phyloP scores from a whole-genome alignment of 768 basidiomycete species.

The Pulveroboletus ravenelii region DNA sequence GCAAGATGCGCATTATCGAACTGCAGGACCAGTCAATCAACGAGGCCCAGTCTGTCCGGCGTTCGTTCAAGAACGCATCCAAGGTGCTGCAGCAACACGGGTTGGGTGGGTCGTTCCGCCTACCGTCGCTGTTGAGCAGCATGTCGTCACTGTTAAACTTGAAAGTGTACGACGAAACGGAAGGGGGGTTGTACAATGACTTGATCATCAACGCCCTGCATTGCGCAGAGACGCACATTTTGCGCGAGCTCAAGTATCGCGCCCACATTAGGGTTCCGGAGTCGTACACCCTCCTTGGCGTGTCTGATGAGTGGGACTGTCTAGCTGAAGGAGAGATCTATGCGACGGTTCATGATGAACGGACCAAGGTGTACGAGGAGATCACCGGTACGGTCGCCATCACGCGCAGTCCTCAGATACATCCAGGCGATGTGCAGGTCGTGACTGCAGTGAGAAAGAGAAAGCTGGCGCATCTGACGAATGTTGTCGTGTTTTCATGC shows the following conservation, averaged over 20 bases:
- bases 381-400: slow-evolving; percentile 40
- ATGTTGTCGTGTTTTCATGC: slow-evolving; percentile 50
- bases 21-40: slow-evolving; percentile 38
- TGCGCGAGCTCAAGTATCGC: slow-evolving; percentile 49
- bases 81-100: slow-evolving; percentile 41
- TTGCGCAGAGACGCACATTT: slow-evolving; percentile 40
- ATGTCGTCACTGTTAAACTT: slow-evolving; percentile 32
- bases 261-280: slow-evolving; percentile 48
- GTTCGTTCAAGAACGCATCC: slow-evolving; percentile 34
- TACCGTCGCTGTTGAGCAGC: slow-evolving; percentile 40
- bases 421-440: slow-evolving; percentile 44
- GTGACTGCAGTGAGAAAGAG: slow-evolving; percentile 39
- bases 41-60: slow-evolving; percentile 32
- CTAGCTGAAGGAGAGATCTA: slow-evolving; percentile 45
- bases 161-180: slow-evolving; percentile 11
- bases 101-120: slow-evolving; percentile 41
- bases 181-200: slow-evolving; percentile 26
- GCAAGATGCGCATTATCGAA: slow-evolving; percentile 27
- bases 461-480: slow-evolving; percentile 38
- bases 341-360: slow-evolving; percentile 36
- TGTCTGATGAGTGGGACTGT: slow-evolving; percentile 47
- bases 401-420: slow-evolving; percentile 50
- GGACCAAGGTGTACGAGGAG: slow-evolving; percentile 18
- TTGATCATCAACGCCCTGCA: slow-evolving; percentile 36
- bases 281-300: slow-evolving; percentile 48